These are phyloP conservation scores for Camelina laxa DNA, from an alignment of 345 rosid species.

Conservation along the genomic window DNA sequence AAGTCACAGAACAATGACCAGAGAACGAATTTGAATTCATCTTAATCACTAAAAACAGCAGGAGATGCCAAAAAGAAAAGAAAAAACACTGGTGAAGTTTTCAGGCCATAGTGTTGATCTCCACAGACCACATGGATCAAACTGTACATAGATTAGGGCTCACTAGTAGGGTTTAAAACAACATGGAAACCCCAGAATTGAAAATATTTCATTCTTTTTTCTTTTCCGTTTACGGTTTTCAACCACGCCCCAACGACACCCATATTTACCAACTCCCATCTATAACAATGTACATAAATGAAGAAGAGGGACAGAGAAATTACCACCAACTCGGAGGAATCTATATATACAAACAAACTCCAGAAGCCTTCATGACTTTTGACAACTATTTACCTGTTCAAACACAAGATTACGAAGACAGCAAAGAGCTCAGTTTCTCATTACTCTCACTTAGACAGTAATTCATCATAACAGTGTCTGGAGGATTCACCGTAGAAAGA, in stretches of 20 bases:
- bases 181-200: constrained; percentile 30
- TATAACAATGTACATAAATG: constrained; percentile 28
- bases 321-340: constrained; percentile 35
- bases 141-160: constrained; percentile 42
- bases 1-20: constrained; percentile 21
- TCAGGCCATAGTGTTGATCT: constrained; percentile 27
- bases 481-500: constrained; percentile 37
- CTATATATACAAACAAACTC: constrained; percentile 34
- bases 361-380: constrained; percentile 34
- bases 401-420: constrained; percentile 21
- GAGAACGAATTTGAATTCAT: constrained; percentile 16
- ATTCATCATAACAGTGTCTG: constrained; percentile 5
- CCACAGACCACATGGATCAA: constrained; percentile 23
- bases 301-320: constrained; percentile 5
- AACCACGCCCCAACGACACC: constrained; percentile 32
- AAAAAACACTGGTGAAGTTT: constrained; percentile 11
- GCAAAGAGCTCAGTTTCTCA: constrained; percentile 14
- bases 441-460: not conserved
- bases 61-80: not conserved
- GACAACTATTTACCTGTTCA: constrained; percentile 42
- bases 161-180: constrained; percentile 33
- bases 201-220: not conserved
- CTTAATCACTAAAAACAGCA: constrained; percentile 7
- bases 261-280: constrained; percentile 34
- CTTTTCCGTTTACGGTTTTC: constrained; percentile 18